Conservation (phyloP, 805 yeast genomes). For the Starmerella kuoi region DNA sequence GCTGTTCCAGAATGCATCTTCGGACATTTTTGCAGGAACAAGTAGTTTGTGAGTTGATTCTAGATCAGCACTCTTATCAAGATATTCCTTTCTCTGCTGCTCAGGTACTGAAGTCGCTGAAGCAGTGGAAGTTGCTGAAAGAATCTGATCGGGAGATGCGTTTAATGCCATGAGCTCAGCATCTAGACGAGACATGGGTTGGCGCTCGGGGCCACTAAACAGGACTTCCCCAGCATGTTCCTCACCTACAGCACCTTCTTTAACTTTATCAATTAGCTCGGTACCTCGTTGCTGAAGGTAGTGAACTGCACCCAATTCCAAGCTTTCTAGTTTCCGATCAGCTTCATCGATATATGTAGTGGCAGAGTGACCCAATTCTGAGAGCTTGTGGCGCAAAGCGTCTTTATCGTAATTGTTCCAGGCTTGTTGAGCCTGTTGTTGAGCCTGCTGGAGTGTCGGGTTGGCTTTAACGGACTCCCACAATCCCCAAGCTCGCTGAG, state of each 20-base stretch:
- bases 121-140: slow-evolving; percentile 26
- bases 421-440: slow-evolving; percentile 16
- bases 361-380: slow-evolving; percentile 34
- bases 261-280: slow-evolving; percentile 33
- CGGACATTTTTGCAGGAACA: slow-evolving; percentile 53
- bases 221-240: slow-evolving; percentile 30
- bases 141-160: slow-evolving; percentile 37
- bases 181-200: slow-evolving; percentile 44
- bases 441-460: slow-evolving; percentile 8
- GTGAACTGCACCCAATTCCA: slow-evolving; percentile 58
- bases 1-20: slow-evolving; percentile 60
- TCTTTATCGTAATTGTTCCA: slow-evolving; percentile 14
- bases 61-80: slow-evolving; percentile 39
- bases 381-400: slow-evolving; percentile 25
- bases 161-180: slow-evolving; percentile 48
- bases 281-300: slow-evolving; percentile 48
- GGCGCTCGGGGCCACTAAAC: slow-evolving; percentile 30
- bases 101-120: slow-evolving; percentile 27
- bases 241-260: slow-evolving; percentile 29
- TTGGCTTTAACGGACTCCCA: slow-evolving; percentile 15
- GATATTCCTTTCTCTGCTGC: slow-evolving; percentile 40
- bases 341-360: slow-evolving; percentile 57
- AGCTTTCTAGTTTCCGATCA: slow-evolving; percentile 59
- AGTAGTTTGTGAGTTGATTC: slow-evolving; percentile 43
- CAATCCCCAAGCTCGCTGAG: slow-evolving; percentile 13